A percentile compares a stretch with the other conserved stretches of the same genome.
phyloP scores from a whole-genome alignment of 805 yeast genomes.

The Wilhelminamyces savonicus region DNA sequence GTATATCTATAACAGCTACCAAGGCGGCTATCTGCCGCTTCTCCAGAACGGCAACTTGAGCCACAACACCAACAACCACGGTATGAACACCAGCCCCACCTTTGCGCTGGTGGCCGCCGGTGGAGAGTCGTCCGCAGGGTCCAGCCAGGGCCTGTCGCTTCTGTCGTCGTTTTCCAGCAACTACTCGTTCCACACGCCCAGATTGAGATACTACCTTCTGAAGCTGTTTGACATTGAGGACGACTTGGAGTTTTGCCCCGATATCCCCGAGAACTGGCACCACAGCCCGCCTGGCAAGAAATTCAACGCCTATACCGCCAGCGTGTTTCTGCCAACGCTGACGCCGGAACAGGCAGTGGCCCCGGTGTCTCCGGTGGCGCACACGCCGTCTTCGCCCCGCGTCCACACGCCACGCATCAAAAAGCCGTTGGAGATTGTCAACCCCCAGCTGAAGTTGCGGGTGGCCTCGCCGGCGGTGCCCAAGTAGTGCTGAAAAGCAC shows the following conservation, averaged over 20 bases:
- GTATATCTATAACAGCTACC: constrained; percentile 27
- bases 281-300: constrained; percentile 36
- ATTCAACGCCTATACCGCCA: constrained; percentile 65
- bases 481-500: no score
- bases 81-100: constrained; percentile 23
- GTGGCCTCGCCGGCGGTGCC: constrained; percentile 42
- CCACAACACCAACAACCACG: constrained; percentile 5
- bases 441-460: constrained; percentile 55
- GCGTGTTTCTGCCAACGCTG: constrained; percentile 48
- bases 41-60: constrained; percentile 3
- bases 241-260: constrained; percentile 62
- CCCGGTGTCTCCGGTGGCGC: no score
- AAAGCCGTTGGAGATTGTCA: constrained; percentile 56
- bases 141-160: constrained; percentile 5
- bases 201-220: constrained; percentile 51
- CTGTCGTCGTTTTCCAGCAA: constrained; percentile 8
- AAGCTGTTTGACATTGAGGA: constrained; percentile 60
- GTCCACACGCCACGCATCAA: constrained; percentile 51
- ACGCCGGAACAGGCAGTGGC: constrained; percentile 1
- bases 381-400: constrained; percentile 32
- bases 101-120: constrained; percentile 22
- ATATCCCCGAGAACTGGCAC: constrained; percentile 33
- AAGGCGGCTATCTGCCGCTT: constrained; percentile 1
- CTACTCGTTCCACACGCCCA: constrained; percentile 39
- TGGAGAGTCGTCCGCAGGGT: constrained; percentile 10